Conservation (phyloP, 305 asterid genomes). For the Fraxinus greggii region DNA sequence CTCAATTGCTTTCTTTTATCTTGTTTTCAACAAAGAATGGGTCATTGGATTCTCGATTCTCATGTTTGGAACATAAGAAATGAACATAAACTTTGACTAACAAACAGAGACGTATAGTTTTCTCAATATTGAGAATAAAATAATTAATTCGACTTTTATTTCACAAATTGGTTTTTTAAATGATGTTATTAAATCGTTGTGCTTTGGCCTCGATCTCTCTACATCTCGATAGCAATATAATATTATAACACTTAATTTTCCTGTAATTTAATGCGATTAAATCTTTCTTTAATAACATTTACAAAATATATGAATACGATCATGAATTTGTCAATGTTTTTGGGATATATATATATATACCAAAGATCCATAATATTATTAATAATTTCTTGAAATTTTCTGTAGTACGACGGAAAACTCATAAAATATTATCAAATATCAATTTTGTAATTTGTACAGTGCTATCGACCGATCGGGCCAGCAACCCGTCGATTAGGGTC, state of each 20-base stretch:
- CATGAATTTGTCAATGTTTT: not conserved
- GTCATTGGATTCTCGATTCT: not conserved
- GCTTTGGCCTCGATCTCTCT: not conserved
- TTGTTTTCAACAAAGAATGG: not conserved
- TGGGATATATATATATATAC: not conserved
- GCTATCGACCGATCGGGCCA: too few species aligned
- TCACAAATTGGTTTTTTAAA: too few species aligned
- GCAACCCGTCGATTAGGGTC: too few species aligned
- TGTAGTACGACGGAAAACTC: not conserved
- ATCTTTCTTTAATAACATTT: not conserved
- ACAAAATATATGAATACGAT: not conserved
- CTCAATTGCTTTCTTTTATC: not conserved
- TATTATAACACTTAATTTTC: too few species aligned
- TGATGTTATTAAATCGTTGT: not conserved
- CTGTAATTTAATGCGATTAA: too few species aligned
- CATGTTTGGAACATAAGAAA: not conserved
- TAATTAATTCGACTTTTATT: not conserved
- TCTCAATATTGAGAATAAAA: too few species aligned
- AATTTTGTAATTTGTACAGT: too few species aligned
- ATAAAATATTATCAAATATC: too few species aligned
- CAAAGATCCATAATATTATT: too few species aligned
- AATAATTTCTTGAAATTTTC: too few species aligned
- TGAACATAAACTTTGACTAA: not conserved
- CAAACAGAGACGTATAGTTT: too few species aligned
- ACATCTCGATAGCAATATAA: not conserved